Base-by-base conservation (phyloP, 495 filamentous ascomycete species). In the Astrothelium macrocarpum region DNA sequence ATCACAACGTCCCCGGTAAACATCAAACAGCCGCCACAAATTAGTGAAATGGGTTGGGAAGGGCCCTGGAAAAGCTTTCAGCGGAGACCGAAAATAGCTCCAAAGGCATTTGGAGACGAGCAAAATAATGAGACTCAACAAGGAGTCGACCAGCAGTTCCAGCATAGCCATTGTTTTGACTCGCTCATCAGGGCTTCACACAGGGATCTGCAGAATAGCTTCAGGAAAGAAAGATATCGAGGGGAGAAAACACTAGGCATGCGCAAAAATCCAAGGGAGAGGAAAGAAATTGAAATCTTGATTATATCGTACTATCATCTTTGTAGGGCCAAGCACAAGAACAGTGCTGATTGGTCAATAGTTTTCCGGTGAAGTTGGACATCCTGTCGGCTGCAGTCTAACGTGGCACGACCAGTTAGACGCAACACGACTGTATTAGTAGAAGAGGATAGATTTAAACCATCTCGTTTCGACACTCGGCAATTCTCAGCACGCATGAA, bases 1-100 rank as follows among this genome's bases (percentile, higher is more conserved):
- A 20, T 56, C 23, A 29, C 49, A 65, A 26, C 62, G 23, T 23
- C 66, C 39, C 1, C 59, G 58, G 59, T 63, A 63, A 62, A 67
- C 66, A 16, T 63, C 43, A 20, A 66, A 25, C 20, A 68, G 39
- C 1, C 67, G 65, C 91, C 91, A 96, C 29, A 90, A 75, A 69
- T 91, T 89, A 42, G 87, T 83, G 73, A 89, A 90, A 53, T 83
- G 78, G 0, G 85, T 85, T 2, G 85, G 85, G 45, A 86, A 82
- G 0, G 90, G 88, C 2, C 79, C 78, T 0, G 90, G 89, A 56
- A 94, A 85, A 62, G 80, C 75, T 42, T 81, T 56, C 25, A 56
- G 25, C 23, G 49, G 49, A 26, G 49, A 56, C 26, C 49, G 49
- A 11, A 56, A 56, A 20, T 56, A 56, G 16, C 29, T 56, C 49